phyloP scores from a whole-genome alignment of 1,284 basidiomycete species.

The Tilletia caries region DNA sequence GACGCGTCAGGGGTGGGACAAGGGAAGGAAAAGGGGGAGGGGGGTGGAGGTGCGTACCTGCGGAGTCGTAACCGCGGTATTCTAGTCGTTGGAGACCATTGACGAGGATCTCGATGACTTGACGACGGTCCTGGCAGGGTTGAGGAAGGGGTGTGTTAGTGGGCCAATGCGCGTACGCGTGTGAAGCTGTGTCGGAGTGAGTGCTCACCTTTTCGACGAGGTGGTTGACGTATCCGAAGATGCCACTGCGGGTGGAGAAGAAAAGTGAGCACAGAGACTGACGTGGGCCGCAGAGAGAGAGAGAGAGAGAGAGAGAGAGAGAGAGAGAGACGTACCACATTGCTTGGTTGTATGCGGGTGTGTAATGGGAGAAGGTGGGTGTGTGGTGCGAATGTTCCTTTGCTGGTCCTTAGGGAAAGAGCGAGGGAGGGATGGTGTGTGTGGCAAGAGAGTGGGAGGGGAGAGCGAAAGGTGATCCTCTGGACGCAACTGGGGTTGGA shows the following conservation, averaged over 20 bases:
- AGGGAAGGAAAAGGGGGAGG: no score
- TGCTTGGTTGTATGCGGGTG: neutral
- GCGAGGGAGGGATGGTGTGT: neutral
- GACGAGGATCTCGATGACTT: constrained; percentile 85
- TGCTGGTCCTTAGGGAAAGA: no score
- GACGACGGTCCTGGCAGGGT: constrained; percentile 71
- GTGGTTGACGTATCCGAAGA: constrained; percentile 54
- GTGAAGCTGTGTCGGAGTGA: neutral
- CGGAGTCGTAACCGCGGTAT: constrained; percentile 97
- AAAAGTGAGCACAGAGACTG: neutral
- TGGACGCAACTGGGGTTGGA: no score
- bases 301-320: neutral
- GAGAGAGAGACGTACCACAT: neutral
- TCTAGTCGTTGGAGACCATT: constrained; percentile 92
- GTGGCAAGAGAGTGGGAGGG: neutral
- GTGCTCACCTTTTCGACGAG: constrained; percentile 48
- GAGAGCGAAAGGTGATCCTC: no score
- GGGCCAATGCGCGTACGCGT: neutral
- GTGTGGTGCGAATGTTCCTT: neutral
- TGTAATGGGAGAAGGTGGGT: neutral
- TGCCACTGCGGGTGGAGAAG: constrained; percentile 26
- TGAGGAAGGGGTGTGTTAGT: neutral
- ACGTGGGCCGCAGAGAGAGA: neutral
- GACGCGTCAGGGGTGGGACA: neutral
- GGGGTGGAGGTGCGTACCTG: constrained; percentile 55